Evolutionary conservation across 768 basidiomycete genomes (phyloP).

Genomic region (Cubamyces sp.): DNA sequence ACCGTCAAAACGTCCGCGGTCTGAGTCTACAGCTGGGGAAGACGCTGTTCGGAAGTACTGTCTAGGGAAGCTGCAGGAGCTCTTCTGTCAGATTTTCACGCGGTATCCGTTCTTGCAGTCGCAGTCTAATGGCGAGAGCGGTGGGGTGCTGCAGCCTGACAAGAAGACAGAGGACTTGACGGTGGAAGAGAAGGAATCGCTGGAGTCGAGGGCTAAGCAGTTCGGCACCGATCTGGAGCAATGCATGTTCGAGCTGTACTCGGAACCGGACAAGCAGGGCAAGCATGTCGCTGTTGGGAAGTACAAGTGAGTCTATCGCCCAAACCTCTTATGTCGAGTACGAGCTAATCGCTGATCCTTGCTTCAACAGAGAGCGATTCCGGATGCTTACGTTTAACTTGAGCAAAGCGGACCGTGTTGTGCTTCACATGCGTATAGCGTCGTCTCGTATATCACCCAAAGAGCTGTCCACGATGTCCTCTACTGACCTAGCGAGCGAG

Average conservation of each 20-base stretch:
- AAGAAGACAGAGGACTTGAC: conserved; percentile 58
- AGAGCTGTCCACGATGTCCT: conserved; percentile 83
- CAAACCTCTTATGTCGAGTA: neutral
- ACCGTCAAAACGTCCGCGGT: conserved; percentile 52
- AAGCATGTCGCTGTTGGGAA: conserved; percentile 67
- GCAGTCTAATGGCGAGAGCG: conserved; percentile 32
- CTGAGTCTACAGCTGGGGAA: conserved; percentile 49
- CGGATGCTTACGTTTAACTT: conserved; percentile 89
- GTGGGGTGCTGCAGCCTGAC: conserved; percentile 34
- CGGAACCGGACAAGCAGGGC: conserved; percentile 76
- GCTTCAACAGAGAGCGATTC: conserved; percentile 73
- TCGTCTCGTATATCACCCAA: conserved; percentile 65
- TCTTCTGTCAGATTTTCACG: conserved; percentile 71
- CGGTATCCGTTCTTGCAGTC: conserved; percentile 62
- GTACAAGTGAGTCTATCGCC: conserved; percentile 68
- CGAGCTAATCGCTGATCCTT: neutral
- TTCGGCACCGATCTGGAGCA: conserved; percentile 77
- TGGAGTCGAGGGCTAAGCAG: conserved; percentile 59
- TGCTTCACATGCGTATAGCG: conserved; percentile 79
- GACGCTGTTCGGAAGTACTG: conserved; percentile 84
- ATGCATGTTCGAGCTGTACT: conserved; percentile 74
- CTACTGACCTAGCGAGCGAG: conserved; percentile 87
- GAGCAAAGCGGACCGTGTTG: conserved; percentile 77
- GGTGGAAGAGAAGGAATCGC: conserved; percentile 58
- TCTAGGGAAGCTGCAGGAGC: conserved; percentile 71